A percentile compares a stretch with the other conserved stretches of the same genome.
Evolutionary conservation across 768 basidiomycete species (phyloP).

Genomic region (Panaeolus papilionaceus): DNA sequence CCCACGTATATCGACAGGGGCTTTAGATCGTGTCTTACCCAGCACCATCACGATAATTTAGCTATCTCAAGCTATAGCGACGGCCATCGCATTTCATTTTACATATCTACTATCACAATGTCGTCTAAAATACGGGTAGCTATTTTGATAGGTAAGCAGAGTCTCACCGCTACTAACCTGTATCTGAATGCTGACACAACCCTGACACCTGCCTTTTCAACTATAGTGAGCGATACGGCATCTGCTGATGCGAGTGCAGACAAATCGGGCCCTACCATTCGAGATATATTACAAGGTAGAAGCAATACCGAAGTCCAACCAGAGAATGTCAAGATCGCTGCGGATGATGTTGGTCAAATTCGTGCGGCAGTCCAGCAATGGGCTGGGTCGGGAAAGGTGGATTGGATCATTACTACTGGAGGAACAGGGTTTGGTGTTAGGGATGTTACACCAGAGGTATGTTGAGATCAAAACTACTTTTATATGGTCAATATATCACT

Average conservation of each 20-base stretch:
- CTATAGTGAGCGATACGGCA: constrained; percentile 76
- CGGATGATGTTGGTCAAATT: constrained; percentile 68
- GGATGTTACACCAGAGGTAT: constrained; percentile 86
- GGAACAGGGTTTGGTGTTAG: constrained; percentile 87
- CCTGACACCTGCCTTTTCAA: background rate
- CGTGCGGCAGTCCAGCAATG: constrained; percentile 52
- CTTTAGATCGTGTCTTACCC: background rate
- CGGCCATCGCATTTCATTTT: background rate
- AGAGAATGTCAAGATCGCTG: constrained; percentile 53
- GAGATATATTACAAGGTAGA: constrained; percentile 47
- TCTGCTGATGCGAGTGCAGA: constrained; percentile 55
- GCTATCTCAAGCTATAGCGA: background rate
- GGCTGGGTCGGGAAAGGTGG: constrained; percentile 51
- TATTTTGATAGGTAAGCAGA: constrained; percentile 37
- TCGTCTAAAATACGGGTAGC: constrained; percentile 25
- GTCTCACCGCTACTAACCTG: too few relatives aligned
- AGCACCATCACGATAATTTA: background rate
- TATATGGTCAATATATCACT: too few relatives aligned
- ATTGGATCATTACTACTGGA: constrained; percentile 84
- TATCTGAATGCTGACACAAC: background rate
- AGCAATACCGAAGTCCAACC: constrained; percentile 29
- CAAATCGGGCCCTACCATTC: constrained; percentile 70
- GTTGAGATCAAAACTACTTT: background rate
- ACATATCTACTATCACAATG: background rate
- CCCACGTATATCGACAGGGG: constrained; percentile 9